Base-by-base conservation (phyloP, 164 flowering plant genomes). In the Warburgia ugandensis region DNA sequence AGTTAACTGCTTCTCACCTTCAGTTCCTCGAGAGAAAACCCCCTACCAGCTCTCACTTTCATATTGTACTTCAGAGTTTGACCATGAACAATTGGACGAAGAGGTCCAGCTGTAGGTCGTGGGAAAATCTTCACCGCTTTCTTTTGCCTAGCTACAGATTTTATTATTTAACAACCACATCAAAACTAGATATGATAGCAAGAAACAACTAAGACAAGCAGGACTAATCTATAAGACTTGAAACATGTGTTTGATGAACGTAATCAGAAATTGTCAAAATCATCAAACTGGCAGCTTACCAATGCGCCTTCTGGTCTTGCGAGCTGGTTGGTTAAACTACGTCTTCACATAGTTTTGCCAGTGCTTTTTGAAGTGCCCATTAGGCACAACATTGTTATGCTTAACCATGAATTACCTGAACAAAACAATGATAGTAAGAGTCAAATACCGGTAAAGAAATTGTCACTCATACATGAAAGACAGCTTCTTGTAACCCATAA, bases 341-440 rank as follows among this genome's bases (percentile, higher is more conserved):
- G 95, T 86, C 61, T 48, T 83, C 9, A 86, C 84, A 66, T 86
- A 83, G 58, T 86, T 86, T 48, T 86, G 90, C 95, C 95, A 86
- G 44, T 86, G 90, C 77, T 86, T 86, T 73, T 62, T 78, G 62
- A 86, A 86, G 55, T 86, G 95, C 52, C 77, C 76, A 58, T 73
- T 83, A 2, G 95, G 95, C 27, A 86, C 48, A 52, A 79, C 90
- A 63, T 85, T 82, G 78, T 82, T 85, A 55, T 85, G 95, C 83
- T 85, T 85, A 43, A 75, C 77, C 80, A 79, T 79, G 52, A 14
- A 63, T 77, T 66, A 82, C 77, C 82, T 77, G 47, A 37, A n/a
- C n/a, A n/a, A n/a, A n/a, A n/a, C n/a, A n/a, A n/a, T n/a, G n/a
- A n/a, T n/a, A n/a, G n/a, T n/a, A n/a, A n/a, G n/a, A n/a, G n/a